phyloP scores from a whole-genome alignment of 2,329 filamentous ascomycete genomes.

The Myotisia sp. region DNA sequence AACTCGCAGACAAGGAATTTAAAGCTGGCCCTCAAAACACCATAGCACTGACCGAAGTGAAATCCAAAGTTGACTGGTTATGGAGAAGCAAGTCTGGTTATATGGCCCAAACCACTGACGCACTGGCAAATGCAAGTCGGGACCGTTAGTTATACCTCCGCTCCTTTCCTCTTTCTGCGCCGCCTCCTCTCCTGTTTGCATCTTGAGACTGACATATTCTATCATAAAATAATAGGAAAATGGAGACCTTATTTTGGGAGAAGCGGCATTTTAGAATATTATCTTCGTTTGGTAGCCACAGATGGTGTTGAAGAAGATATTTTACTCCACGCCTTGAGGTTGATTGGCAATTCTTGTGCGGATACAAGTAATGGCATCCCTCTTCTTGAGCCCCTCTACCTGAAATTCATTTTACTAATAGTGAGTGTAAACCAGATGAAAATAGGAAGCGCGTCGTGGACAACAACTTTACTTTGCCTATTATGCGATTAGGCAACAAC shows the following conservation, averaged over 20 bases:
- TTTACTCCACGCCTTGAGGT: slow-evolving; percentile 28
- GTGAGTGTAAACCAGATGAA: slow-evolving; percentile 19
- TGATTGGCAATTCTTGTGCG: slow-evolving; percentile 34
- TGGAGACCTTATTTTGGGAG: slow-evolving; percentile 28
- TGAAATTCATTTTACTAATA: not conserved
- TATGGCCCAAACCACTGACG: slow-evolving; percentile 24
- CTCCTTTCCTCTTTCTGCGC: no score
- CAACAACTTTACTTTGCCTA: slow-evolving; percentile 25
- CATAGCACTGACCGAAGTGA: slow-evolving; percentile 18
- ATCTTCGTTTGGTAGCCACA: slow-evolving; percentile 25
- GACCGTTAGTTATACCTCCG: slow-evolving; percentile 22
- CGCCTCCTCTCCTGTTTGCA: not conserved
- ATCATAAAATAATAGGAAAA: slow-evolving; percentile 18
- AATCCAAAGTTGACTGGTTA: slow-evolving; percentile 20
- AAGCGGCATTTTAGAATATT: slow-evolving; percentile 29
- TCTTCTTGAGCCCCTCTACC: not conserved
- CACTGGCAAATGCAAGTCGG: slow-evolving; percentile 30
- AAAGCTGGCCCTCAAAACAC: slow-evolving; percentile 14
- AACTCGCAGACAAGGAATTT: slow-evolving; percentile 17
- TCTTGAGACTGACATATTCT: not conserved
- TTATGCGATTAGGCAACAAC: slow-evolving; percentile 24
- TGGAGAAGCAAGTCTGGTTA: slow-evolving; percentile 25
- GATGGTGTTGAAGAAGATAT: slow-evolving; percentile 18
- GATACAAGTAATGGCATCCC: slow-evolving; percentile 23
- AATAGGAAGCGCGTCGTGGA: slow-evolving; percentile 29